Percentiles rank a stretch among this genome's conserved stretches.
Evolutionary conservation across 83 land plant genomes (phyloP).

Genomic region (Diphasiastrum complanatum): DNA sequence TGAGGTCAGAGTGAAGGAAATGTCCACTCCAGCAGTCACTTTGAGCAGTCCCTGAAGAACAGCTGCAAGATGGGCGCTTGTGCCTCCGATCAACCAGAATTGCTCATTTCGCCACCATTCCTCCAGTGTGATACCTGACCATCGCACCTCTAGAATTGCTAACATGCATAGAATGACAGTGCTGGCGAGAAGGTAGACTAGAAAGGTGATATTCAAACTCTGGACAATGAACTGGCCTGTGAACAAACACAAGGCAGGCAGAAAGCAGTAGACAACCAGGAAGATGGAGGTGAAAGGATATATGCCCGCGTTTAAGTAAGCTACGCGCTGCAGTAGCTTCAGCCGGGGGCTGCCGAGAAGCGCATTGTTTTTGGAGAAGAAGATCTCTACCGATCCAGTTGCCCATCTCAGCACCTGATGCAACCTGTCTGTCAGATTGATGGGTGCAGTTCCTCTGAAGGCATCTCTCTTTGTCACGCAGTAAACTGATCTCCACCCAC

Average conservation of each 20-base stretch:
- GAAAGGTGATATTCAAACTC: conserved; percentile 6
- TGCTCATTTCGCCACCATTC: conserved; percentile 27
- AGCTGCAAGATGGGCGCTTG: conserved; percentile 23
- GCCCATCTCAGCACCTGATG: conserved; percentile 2
- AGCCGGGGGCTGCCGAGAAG: conserved; percentile 7
- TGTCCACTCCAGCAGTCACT: conserved; percentile 1
- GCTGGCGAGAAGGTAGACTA: conserved; percentile 13
- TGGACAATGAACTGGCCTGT: conserved; percentile 6
- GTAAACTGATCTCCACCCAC: too few relatives aligned
- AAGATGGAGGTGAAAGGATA: conserved; percentile 12
- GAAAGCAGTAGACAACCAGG: conserved; percentile 21
- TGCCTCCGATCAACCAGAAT: conserved; percentile 5
- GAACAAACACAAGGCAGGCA: conserved; percentile 15
- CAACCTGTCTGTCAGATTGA: conserved; percentile 23
- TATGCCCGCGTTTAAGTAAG: neutral
- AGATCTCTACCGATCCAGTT: conserved; percentile 22
- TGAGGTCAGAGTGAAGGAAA: conserved; percentile 21
- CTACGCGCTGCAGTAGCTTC: conserved; percentile 18
- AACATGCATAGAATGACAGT: conserved; percentile 14
- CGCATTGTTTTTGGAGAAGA: conserved; percentile 28
- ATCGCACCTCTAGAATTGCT: conserved; percentile 14
- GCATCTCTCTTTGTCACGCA: conserved; percentile 19
- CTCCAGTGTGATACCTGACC: conserved; percentile 19
- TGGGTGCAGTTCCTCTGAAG: conserved; percentile 23
- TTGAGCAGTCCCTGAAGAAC: conserved; percentile 19